These are phyloP conservation scores for Globisporangium lucens DNA, from an alignment of 352 stramenopile genomes.

Conservation along the genomic window DNA sequence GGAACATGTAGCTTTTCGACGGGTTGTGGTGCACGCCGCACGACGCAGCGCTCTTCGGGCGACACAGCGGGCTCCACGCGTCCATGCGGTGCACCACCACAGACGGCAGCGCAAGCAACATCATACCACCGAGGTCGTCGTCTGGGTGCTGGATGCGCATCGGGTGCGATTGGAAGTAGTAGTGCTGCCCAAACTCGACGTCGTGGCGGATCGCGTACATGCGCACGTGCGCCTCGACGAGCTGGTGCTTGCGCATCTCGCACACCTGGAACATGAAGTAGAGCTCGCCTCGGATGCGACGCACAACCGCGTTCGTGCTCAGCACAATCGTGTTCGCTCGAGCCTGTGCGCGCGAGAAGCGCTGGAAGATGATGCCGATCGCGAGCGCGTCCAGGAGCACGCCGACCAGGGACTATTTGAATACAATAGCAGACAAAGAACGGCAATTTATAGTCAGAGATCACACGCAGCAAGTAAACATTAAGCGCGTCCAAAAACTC, in stretches of 20 bases:
- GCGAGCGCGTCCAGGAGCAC: conserved; percentile 92
- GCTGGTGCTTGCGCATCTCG: conserved; percentile 92
- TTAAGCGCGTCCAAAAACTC: no score
- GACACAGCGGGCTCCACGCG: conserved; percentile 86
- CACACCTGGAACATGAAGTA: conserved; percentile 94
- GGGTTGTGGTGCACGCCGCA: conserved; percentile 69
- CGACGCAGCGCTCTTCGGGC: conserved; percentile 42
- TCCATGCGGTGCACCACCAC: conserved; percentile 94
- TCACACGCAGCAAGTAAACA: neutral
- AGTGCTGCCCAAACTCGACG: conserved; percentile 57
- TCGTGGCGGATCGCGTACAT: conserved; percentile 92
- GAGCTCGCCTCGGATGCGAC: conserved; percentile 81
- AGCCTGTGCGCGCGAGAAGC: conserved; percentile 88
- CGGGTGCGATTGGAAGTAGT: conserved; percentile 91
- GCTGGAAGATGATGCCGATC: conserved; percentile 94
- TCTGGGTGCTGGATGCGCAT: conserved; percentile 93
- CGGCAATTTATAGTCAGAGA: neutral
- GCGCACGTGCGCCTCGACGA: conserved; percentile 93
- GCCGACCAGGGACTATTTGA: conserved; percentile 80
- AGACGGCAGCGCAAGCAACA: conserved; percentile 88
- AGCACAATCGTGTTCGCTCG: conserved; percentile 94
- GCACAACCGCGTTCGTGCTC: conserved; percentile 90
- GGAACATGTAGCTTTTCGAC: conserved; percentile 60
- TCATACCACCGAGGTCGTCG: conserved; percentile 89
- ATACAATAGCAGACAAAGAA: neutral